Evolutionary conservation across 495 filamentous ascomycete species (phyloP).

Genomic region (Neurospora cerealis): DNA sequence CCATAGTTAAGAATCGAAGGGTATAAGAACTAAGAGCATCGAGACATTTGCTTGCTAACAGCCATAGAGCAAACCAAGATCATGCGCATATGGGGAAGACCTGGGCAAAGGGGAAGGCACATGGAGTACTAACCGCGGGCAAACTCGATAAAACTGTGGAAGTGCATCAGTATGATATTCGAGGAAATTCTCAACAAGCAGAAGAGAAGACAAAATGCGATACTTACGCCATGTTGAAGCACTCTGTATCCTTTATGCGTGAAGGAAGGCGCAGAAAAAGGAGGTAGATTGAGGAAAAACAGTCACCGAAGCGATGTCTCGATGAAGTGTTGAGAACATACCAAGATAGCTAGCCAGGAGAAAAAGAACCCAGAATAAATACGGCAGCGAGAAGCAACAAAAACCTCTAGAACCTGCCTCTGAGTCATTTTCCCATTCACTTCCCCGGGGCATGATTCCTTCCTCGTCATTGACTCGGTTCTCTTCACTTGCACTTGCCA

Average conservation of each 20-base stretch:
- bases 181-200: neutral
- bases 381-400: neutral
- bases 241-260: neutral
- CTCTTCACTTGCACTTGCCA: neutral
- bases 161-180: neutral
- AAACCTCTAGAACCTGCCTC: neutral
- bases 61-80: neutral
- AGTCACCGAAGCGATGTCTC: neutral
- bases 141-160: neutral
- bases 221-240: neutral
- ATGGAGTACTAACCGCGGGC: neutral
- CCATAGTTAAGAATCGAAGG: neutral
- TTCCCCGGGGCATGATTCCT: neutral
- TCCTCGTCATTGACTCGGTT: neutral
- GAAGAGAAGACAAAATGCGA: neutral
- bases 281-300: neutral
- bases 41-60: neutral
- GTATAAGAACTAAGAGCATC: neutral
- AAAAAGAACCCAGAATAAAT: neutral
- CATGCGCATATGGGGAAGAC: neutral
- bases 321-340: neutral
- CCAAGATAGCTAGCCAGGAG: neutral
- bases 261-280: neutral
- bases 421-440: neutral
- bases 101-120: neutral